A percentile compares a stretch with the other conserved stretches of the same genome.
Conservation (phyloP, 148 eudicot species). For the Rheum nobile region DNA sequence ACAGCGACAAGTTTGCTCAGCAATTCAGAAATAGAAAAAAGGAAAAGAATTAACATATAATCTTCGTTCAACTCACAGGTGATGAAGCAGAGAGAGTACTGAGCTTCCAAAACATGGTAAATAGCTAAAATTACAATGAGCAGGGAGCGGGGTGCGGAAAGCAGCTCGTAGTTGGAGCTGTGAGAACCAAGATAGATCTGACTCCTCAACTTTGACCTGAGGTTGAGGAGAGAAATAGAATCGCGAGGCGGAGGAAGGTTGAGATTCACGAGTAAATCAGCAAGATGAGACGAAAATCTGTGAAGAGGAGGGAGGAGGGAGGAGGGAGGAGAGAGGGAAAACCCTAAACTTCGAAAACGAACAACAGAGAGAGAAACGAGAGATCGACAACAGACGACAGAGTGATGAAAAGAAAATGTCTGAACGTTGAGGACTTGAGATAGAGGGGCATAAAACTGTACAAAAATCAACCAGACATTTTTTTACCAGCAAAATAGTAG, state of each 20-base stretch:
- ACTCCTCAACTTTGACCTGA: not conserved
- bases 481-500: too few species aligned
- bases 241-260: not conserved
- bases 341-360: constrained; percentile 19
- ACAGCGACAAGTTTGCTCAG: not conserved
- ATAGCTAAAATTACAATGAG: not conserved
- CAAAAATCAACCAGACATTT: too few species aligned
- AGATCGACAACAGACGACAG: not conserved
- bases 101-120: constrained; percentile 84
- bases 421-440: too few species aligned
- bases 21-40: not conserved
- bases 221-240: not conserved
- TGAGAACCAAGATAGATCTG: constrained; percentile 16
- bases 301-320: not conserved
- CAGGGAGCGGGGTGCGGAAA: not conserved
- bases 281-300: not conserved
- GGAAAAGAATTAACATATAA: not conserved
- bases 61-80: constrained; percentile 40
- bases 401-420: not conserved
- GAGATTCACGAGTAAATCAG: not conserved
- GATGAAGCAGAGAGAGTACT: constrained; percentile 73
- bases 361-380: constrained; percentile 6
- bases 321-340: constrained; percentile 6
- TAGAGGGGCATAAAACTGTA: too few species aligned
- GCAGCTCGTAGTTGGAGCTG: not conserved